Conservation (phyloP, 371 early-diverging fungal species). For the Mortierella sp. region DNA sequence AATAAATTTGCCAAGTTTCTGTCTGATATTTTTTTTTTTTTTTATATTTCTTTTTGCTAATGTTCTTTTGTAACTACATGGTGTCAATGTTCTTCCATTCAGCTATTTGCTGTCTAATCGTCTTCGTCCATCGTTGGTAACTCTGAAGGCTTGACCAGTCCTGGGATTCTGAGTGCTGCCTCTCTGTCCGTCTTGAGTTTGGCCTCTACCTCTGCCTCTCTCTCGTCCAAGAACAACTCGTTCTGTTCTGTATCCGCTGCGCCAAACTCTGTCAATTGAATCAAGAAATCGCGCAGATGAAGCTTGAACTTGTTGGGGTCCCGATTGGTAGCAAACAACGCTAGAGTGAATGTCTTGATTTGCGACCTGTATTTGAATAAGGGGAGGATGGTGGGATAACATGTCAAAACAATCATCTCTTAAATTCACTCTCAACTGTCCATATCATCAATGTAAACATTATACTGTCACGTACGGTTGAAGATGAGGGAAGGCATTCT, state of each 20-base stretch:
- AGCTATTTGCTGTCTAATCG: slow-evolving; percentile 46
- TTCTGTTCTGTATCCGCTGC: slow-evolving; percentile 74
- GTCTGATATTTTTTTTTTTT: not conserved
- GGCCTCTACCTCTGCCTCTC: slow-evolving; percentile 87
- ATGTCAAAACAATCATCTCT: not conserved
- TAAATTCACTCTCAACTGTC: too few species aligned
- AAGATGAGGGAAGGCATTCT: slow-evolving; percentile 94
- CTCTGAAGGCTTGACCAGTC: slow-evolving; percentile 96
- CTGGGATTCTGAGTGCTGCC: slow-evolving; percentile 92
- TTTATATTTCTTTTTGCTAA: not conserved
- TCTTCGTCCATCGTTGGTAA: slow-evolving; percentile 80
- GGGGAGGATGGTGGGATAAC: not conserved
- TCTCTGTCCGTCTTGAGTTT: slow-evolving; percentile 87
- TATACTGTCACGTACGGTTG: slow-evolving; percentile 67
- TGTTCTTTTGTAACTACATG: not conserved
- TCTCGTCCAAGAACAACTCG: slow-evolving; percentile 92
- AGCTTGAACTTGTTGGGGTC: slow-evolving; percentile 88
- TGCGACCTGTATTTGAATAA: slow-evolving; percentile 70
- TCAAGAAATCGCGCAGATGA: slow-evolving; percentile 96
- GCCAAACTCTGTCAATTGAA: slow-evolving; percentile 78
- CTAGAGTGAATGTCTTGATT: slow-evolving; percentile 88
- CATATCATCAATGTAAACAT: slow-evolving; percentile 3
- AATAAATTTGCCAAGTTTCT: too few species aligned
- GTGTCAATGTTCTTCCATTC: not conserved
- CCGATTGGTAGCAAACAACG: slow-evolving; percentile 85